Evolutionary conservation across 1,284 basidiomycete genomes (phyloP).

Genomic region (Acaromyces ingoldii): DNA sequence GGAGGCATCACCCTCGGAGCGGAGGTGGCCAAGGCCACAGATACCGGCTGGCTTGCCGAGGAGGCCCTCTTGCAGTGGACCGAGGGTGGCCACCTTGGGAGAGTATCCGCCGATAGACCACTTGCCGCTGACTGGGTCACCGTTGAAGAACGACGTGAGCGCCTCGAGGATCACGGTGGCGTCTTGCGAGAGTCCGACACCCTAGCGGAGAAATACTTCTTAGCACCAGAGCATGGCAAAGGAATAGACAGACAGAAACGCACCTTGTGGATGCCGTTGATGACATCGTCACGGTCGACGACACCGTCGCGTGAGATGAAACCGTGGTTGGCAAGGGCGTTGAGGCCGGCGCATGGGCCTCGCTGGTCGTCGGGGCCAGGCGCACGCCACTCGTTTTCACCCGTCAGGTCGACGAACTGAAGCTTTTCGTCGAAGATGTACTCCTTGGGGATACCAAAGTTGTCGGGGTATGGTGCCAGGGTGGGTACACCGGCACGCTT

Average conservation of each 20-base stretch:
- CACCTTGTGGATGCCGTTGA: not conserved
- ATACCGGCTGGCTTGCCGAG: not conserved
- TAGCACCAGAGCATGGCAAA: too few species aligned
- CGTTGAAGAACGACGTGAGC: conserved; percentile 37
- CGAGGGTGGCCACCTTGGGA: not conserved
- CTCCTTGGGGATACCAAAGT: not conserved
- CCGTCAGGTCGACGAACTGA: conserved; percentile 5
- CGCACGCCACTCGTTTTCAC: conserved; percentile 12
- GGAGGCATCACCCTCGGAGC: conserved; percentile 18
- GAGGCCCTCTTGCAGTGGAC: conserved; percentile 1
- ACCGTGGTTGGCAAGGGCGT: conserved; percentile 49
- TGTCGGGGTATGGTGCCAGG: not conserved
- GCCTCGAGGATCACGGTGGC: conserved; percentile 32
- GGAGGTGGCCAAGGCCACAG: conserved; percentile 2
- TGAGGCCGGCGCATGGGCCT: conserved; percentile 21
- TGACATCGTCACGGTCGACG: conserved; percentile 20
- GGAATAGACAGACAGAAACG: too few species aligned
- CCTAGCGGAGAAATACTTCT: too few species aligned
- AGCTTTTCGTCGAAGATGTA: conserved; percentile 6
- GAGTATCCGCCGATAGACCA: conserved; percentile 18
- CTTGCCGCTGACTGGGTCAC: conserved; percentile 36
- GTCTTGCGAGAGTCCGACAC: conserved; percentile 43
- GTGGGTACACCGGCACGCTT: conserved; percentile 1
- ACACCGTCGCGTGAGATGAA: conserved; percentile 37
- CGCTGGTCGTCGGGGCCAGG: conserved; percentile 9